A percentile compares a stretch with the other conserved stretches of the same genome.
Evolutionary conservation across 495 filamentous ascomycete genomes (phyloP).

Genomic region (Cercophora sp.): DNA sequence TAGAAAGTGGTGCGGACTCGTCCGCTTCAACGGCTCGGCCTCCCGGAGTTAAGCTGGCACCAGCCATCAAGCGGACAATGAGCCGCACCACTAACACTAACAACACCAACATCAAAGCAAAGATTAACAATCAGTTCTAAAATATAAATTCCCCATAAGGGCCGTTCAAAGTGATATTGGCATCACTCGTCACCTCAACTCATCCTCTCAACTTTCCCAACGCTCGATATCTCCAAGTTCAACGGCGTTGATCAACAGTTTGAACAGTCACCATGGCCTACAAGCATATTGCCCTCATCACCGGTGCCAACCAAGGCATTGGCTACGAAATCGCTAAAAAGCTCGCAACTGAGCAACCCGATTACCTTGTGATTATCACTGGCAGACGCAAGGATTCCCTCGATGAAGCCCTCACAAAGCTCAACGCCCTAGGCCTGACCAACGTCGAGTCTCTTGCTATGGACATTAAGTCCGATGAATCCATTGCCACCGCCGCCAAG

Average conservation of each 20-base stretch:
- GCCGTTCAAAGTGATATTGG: no score
- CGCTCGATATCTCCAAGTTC: neutral
- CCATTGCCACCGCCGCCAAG: conserved; percentile 40
- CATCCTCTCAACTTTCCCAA: no score
- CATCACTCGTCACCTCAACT: no score
- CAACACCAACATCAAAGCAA: no score
- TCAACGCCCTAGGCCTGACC: conserved; percentile 9
- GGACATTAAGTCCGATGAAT: conserved; percentile 52
- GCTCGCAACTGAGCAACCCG: conserved; percentile 28
- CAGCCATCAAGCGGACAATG: no score
- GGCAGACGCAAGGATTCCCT: conserved; percentile 19
- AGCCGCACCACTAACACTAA: no score
- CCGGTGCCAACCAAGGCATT: conserved; percentile 48
- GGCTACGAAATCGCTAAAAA: conserved; percentile 41
- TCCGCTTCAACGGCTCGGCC: no score
- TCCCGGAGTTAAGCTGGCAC: no score
- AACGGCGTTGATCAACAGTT: neutral
- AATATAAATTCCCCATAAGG: no score
- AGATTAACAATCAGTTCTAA: no score
- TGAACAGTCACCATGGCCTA: conserved; percentile 13
- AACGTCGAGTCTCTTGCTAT: conserved; percentile 24
- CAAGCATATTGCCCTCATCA: conserved; percentile 35
- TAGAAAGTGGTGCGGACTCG: no score
- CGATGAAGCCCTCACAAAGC: conserved; percentile 21
- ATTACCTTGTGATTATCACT: conserved; percentile 40